These are phyloP conservation scores for Lasiodiplodia citricola DNA, from an alignment of 2,329 filamentous ascomycete genomes.

Conservation along the genomic window DNA sequence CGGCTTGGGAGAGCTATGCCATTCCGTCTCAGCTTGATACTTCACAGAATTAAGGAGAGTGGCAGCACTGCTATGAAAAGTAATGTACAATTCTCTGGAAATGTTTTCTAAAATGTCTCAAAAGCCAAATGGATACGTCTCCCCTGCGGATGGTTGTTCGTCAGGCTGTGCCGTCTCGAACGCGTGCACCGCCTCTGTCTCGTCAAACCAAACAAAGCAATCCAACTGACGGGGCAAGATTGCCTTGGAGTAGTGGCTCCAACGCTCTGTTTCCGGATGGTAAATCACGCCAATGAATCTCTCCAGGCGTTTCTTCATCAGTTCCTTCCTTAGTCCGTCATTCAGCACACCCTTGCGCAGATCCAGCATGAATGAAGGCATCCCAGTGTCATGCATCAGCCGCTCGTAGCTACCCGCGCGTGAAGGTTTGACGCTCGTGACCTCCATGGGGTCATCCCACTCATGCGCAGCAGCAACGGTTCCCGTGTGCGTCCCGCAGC, in stretches of 20 bases:
- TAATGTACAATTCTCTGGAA: too few species aligned
- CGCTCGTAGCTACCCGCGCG: slow-evolving; percentile 57
- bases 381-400: slow-evolving; percentile 53
- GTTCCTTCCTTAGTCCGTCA: slow-evolving; percentile 27
- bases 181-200: not conserved
- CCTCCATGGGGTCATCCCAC: slow-evolving; percentile 52
- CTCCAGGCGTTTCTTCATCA: not conserved
- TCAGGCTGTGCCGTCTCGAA: not conserved
- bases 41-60: too few species aligned
- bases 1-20: too few species aligned
- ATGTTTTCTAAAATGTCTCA: slow-evolving; percentile 33
- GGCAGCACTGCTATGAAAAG: too few species aligned
- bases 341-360: slow-evolving; percentile 47
- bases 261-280: not conserved
- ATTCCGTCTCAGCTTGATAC: too few species aligned
- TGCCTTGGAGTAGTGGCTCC: not conserved
- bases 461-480: slow-evolving; percentile 58
- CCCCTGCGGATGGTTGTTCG: not conserved
- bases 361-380: slow-evolving; percentile 55
- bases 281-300: not conserved
- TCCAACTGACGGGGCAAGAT: not conserved
- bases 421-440: slow-evolving; percentile 48
- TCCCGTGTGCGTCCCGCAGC: slow-evolving; percentile 57
- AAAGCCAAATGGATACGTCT: not conserved
- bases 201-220: not conserved